Base-by-base conservation (phyloP, 192 early-diverging fungal genomes). In the Coemansia sp. region DNA sequence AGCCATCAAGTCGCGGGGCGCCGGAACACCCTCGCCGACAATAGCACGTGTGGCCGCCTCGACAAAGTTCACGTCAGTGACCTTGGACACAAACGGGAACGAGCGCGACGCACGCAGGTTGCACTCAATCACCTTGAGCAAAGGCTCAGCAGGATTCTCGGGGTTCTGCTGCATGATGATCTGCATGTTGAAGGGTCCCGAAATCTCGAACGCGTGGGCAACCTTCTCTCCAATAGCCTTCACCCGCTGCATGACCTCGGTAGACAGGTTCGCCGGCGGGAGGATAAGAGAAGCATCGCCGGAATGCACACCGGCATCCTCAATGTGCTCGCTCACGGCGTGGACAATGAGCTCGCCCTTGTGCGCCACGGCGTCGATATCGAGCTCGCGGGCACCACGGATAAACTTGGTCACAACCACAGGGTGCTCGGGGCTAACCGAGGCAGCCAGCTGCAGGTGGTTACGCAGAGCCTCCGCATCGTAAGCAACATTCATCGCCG, bases 171-270 rank as follows among this genome's bases (percentile, higher is more conserved):
- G 77, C 58, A 79, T 78, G 61, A 98, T 96, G 49, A 98, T 78
- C 75, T 98, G 95, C 89, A 98, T 98, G 77, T 98, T 98, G 89
- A 87, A 98, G 2, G 95, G 94, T 9, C 95, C 93, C n/a, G 94
- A 94, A 72, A 97, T 93, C 46, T 87, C 81, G 68, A 98, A 93
- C 4, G 90, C 92, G 27, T 78, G 72, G 15, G 90, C 94, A 15
- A 98, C 85, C 75, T 93, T 88, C 46, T 85, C 81, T 15, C 93
- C 89, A 57, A 94, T 87, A 2, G 64, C 76, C 70, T 88, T 87
- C 56, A 91, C 70, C 30, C 80, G 76, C 43, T 51, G 24, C 79
- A 85, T 78, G 5, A 82, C 84, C 0, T 53, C 59, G 0, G 54
- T 24, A 22, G 66, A 44, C 29, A 91, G 59, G 24, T 80, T 80